phyloP scores from a whole-genome alignment of 495 filamentous ascomycete species.

The Tuber aestivum region DNA sequence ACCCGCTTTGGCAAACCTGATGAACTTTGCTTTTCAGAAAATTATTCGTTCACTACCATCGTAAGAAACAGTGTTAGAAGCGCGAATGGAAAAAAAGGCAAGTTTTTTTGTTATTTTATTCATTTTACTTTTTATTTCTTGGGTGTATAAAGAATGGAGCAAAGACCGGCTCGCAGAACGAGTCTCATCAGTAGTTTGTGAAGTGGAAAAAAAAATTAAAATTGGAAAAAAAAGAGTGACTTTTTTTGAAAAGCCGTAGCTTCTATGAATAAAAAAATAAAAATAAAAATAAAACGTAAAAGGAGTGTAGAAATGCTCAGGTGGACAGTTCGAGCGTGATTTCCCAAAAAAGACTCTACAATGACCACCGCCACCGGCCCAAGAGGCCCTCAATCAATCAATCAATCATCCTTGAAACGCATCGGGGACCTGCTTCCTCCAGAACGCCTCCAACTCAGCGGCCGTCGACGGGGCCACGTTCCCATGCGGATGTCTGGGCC shows the following conservation, averaged over 20 bases:
- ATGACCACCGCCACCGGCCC: neutral
- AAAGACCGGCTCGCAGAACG: neutral
- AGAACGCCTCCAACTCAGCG: constrained; percentile 30
- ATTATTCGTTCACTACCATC: neutral
- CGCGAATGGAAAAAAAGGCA: neutral
- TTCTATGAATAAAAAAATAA: no score
- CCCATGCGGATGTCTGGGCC: neutral
- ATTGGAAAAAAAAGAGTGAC: neutral
- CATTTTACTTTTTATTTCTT: neutral
- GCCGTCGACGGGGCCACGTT: constrained; percentile 2
- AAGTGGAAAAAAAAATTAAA: neutral
- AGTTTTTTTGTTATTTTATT: neutral
- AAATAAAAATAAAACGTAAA: neutral
- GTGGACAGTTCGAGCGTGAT: neutral
- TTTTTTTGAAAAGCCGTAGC: neutral
- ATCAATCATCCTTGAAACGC: constrained; percentile 12
- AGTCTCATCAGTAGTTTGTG: constrained; percentile 1
- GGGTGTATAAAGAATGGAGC: neutral
- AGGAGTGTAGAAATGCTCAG: no score
- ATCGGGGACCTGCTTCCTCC: constrained; percentile 30
- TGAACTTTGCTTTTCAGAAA: neutral
- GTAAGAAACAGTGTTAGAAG: neutral
- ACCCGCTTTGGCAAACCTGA: neutral
- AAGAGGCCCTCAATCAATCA: neutral
- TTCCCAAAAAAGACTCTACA: neutral